Conservation (phyloP, 306 rosid genomes). For the Malus orientalis region DNA sequence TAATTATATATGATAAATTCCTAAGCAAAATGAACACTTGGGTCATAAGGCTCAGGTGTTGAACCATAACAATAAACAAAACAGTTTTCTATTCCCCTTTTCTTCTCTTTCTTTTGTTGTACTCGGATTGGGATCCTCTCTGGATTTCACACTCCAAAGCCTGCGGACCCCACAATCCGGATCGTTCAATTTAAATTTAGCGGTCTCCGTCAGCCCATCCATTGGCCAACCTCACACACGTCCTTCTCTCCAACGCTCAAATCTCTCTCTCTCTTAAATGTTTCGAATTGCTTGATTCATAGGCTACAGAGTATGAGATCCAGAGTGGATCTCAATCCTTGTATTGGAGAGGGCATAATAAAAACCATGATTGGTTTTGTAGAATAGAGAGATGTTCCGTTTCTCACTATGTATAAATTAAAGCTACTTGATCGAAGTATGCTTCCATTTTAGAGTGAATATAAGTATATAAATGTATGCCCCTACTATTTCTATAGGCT, state of each 20-base stretch:
- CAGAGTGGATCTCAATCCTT: not conserved
- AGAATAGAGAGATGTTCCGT: not conserved
- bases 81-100: not conserved
- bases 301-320: too few species aligned
- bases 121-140: too few species aligned
- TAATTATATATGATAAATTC: not conserved
- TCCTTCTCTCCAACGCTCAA: too few species aligned
- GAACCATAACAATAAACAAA: not conserved
- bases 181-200: too few species aligned
- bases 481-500: not conserved
- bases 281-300: too few species aligned
- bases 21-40: not conserved
- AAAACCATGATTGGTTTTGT: constrained; percentile 6
- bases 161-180: too few species aligned
- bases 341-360: not conserved
- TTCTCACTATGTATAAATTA: not conserved
- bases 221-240: too few species aligned
- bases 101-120: not conserved
- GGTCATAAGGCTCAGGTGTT: not conserved
- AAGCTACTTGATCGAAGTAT: constrained; percentile 16
- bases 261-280: too few species aligned
- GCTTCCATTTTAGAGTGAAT: not conserved
- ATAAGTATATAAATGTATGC: not conserved
- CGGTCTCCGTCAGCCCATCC: too few species aligned
- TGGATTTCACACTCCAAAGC: too few species aligned